Evolutionary conservation across 257 asterid species (phyloP).

Genomic region (Apocynum venetum): DNA sequence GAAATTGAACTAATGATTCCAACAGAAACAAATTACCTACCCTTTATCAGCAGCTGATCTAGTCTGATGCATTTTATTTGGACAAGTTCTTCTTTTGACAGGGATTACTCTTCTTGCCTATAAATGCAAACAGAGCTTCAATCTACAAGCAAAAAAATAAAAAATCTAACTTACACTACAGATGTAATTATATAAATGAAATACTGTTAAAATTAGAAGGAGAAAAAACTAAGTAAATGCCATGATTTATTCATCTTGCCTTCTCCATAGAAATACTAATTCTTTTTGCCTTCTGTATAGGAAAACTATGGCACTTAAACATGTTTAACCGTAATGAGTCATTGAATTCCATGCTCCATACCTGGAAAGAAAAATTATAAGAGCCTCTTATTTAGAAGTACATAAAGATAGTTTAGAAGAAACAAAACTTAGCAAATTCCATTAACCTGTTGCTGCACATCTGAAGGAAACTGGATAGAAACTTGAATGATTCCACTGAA

Average conservation of each 20-base stretch:
- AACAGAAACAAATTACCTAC: background rate
- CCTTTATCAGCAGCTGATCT: slow-evolving; percentile 23
- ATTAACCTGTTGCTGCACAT: slow-evolving; percentile 3
- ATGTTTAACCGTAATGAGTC: slow-evolving; percentile 11
- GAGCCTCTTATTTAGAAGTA: background rate
- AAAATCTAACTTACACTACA: background rate
- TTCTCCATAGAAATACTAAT: slow-evolving; percentile 21
- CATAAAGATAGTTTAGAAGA: slow-evolving; percentile 7
- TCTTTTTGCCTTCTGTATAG: slow-evolving; percentile 20
- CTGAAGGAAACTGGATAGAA: slow-evolving; percentile 1
- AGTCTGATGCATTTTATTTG: slow-evolving; percentile 16
- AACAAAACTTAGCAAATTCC: background rate
- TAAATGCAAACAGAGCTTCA: slow-evolving; percentile 7
- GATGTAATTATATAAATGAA: background rate
- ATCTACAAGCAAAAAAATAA: background rate
- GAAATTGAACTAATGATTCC: slow-evolving; percentile 3
- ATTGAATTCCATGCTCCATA: slow-evolving; percentile 18
- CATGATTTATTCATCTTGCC: slow-evolving; percentile 26
- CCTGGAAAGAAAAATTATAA: slow-evolving; percentile 16
- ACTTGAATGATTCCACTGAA: background rate
- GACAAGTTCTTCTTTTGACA: slow-evolving; percentile 19
- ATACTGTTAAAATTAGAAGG: background rate
- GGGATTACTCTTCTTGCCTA: slow-evolving; percentile 29
- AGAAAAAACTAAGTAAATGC: background rate
- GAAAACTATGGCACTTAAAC: slow-evolving; percentile 16